Evolutionary conservation across 129 eudicot genomes (phyloP), one percentile per base, ranked within the genome.

Genomic region (Pittosporum tobira): DNA sequence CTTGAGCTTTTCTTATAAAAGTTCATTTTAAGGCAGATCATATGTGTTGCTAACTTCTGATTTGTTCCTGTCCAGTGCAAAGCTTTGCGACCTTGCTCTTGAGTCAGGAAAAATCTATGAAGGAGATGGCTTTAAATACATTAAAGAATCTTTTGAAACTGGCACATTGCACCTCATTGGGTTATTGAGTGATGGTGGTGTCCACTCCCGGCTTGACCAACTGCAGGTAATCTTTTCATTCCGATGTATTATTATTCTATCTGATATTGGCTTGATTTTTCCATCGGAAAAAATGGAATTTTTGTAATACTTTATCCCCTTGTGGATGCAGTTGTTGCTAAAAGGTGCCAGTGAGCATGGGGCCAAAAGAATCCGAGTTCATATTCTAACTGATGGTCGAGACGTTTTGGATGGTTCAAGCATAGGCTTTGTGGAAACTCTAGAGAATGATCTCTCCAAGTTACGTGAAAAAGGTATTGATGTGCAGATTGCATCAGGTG

Each of bases 331-430:
- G 97, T 65, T 82, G 72, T 59, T 89, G 75, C 83, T 89, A 19
- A 89, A 71, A 57, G 97, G 97, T 48, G 88, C 93, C n/a, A 64
- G 78, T 18, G 86, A 89, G 59, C 88, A 61, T 59, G 95, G 97
- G 69, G 88, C 97, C 56, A 89, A 89, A 60, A 85, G 67, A 72
- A 89, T 85, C 20, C 86, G 97, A 40, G 79, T 89, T 45, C 97
- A 89, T 57, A 73, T 76, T 53, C 88, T 89, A 45, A 89, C 95
- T 24, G 97, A 89, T 71, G 97, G 97, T 3, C 97, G 97, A 67
- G 97, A 89, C 75, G 97, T 89, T 58, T 66, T 85, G 77, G 97
- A 89, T 64, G 97, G 97, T 24, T 79, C 95, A 55, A 89, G 94
- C 71, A 68, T 89, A 11, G 95, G 82, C 58, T 89, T 89, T 71